Percentiles rank a stretch among this genome's conserved stretches.
Conservation (phyloP, 768 basidiomycete genomes). For the Rhodotorula toruloides region DNA sequence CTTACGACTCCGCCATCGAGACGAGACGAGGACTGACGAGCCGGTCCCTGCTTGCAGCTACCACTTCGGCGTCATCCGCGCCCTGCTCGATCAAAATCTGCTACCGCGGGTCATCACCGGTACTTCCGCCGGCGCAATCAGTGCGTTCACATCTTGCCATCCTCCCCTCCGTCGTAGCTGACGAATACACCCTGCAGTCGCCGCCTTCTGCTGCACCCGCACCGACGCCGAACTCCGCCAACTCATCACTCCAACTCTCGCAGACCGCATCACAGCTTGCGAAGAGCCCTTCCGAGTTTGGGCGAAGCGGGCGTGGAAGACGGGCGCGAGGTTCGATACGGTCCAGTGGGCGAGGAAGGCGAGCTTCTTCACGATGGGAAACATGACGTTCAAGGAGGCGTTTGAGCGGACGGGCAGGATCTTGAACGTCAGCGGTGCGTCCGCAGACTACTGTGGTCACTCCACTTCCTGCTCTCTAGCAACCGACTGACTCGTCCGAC, state of each 20-base stretch:
- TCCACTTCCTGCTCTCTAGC: constrained; percentile 57
- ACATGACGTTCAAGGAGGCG: constrained; percentile 87
- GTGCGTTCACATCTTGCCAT: constrained; percentile 42
- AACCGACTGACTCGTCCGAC: constrained; percentile 56
- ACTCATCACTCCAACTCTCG: constrained; percentile 74
- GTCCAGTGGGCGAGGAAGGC: constrained; percentile 84
- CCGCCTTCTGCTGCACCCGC: constrained; percentile 70
- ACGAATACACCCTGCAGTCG: constrained; percentile 36
- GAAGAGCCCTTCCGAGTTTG: constrained; percentile 58
- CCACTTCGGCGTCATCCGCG: constrained; percentile 85
- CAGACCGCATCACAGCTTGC: constrained; percentile 62
- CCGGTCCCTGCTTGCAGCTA: constrained; percentile 42
- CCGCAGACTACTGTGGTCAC: constrained; percentile 48
- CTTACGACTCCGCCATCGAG: too few species aligned
- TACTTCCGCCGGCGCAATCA: constrained; percentile 84
- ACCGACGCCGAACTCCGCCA: constrained; percentile 78
- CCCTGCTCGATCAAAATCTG: constrained; percentile 77
- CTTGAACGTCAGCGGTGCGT: constrained; percentile 67
- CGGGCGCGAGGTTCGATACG: constrained; percentile 92
- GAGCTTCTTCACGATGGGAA: constrained; percentile 68
- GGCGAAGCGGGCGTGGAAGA: constrained; percentile 60
- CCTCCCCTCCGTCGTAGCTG: not conserved
- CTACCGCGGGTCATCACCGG: constrained; percentile 90
- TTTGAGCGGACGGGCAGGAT: constrained; percentile 85
- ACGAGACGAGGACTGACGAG: not conserved